Evolutionary conservation across 2,329 filamentous ascomycete genomes (phyloP).

Genomic region (Nemania diffusa): DNA sequence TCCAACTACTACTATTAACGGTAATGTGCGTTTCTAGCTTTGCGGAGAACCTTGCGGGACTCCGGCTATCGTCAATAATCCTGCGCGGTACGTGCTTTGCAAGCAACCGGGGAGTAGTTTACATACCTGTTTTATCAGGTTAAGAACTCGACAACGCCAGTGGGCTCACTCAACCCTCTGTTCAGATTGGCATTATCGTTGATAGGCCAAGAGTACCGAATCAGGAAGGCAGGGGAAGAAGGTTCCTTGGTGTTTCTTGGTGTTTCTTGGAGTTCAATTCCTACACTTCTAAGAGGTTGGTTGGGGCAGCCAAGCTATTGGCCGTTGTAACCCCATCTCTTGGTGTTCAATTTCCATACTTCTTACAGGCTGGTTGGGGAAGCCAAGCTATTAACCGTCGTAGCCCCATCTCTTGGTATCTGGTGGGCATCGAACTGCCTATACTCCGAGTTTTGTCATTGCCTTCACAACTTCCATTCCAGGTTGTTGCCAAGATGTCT

Average conservation of each 20-base stretch:
- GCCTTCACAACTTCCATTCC: conserved; percentile 30
- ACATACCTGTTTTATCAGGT: conserved; percentile 13
- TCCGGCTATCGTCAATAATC: conserved; percentile 17
- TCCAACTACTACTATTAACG: conserved; percentile 9
- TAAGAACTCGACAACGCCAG: conserved; percentile 22
- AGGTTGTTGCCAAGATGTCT: conserved; percentile 29
- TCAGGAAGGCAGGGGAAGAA: conserved; percentile 31
- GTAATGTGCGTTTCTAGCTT: conserved; percentile 14
- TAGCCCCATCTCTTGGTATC: conserved; percentile 26
- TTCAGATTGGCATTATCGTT: conserved; percentile 22
- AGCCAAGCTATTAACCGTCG: conserved; percentile 15
- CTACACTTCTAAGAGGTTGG: conserved; percentile 21
- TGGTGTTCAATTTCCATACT: too few species aligned
- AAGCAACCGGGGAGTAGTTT: conserved; percentile 21
- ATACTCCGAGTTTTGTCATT: conserved; percentile 13
- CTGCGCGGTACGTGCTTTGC: conserved; percentile 4
- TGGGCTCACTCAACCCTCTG: conserved; percentile 17
- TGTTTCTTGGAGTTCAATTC: too few species aligned
- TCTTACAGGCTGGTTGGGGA: too few species aligned
- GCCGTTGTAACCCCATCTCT: conserved; percentile 27
- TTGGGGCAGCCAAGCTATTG: conserved; percentile 15
- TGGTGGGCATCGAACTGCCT: conserved; percentile 14
- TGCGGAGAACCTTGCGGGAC: conserved; percentile 15
- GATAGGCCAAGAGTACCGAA: conserved; percentile 31
- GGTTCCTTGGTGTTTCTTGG: conserved; percentile 32